Base-by-base conservation (phyloP, 257 asterid genomes). In the Nicotiana undulata region DNA sequence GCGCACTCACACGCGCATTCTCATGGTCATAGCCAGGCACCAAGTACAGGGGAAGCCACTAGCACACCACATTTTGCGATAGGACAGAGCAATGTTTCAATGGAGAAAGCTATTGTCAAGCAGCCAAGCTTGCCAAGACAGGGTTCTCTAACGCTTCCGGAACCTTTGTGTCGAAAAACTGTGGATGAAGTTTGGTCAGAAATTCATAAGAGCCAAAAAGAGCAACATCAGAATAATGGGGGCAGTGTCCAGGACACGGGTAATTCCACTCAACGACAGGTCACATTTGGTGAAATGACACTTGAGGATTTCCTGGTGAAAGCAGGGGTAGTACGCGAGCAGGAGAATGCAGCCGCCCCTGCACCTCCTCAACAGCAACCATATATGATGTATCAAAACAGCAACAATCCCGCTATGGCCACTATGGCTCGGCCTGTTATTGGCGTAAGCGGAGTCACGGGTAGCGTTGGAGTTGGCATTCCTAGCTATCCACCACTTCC, bases 181-280 rank as follows among this genome's bases (percentile, higher is more conserved):
- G 96, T 94, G 5, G 97, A 94, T 0, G 89, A 93, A 84, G 98
- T 94, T 8, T 93, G 97, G 97, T 84, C 93, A 0, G 96, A 93
- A 74, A 90, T 94, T 58, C 92, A 89, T 81, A 81, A 76, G 34
- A 83, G 75, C 56, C 87, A 68, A 49, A 84, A 80, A 7, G 76
- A 75, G 22, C 86, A 82, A 31, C 87, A 74, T 0, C 82, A 61
- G 9, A 80, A 20, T 17, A 81, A 68, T 3, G 20, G 61, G 40
- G 52, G 26, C 81, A 80, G 58, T 7, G 26, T 82, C 31, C 92
- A 60, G 4, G 87, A 79, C 67, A 66, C 84, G 0, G 18, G 63
- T 51, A 63, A 74, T 46, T 32, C 85, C 4, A 32, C 95, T n/a
- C 92, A 83, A 70, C 83, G 88, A 37, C 95, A 92, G 79, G 24